These are phyloP conservation scores for Geotrichum citri-aurantii DNA, from an alignment of 1,139 yeast species.

Conservation along the genomic window DNA sequence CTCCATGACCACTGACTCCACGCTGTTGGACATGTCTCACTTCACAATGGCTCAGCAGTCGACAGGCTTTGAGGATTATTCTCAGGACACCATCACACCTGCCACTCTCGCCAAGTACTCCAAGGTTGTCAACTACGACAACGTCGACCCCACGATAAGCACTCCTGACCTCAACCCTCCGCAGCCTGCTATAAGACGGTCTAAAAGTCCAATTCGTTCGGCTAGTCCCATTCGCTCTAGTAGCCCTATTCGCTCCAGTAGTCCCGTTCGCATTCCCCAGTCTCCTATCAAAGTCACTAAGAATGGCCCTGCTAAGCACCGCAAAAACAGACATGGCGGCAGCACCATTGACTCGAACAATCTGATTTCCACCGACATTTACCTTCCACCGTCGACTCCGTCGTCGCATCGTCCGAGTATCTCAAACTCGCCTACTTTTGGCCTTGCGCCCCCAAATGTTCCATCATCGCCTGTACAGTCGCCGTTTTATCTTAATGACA, in stretches of 20 bases:
- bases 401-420: slow-evolving; percentile 11
- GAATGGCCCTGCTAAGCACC: slow-evolving; percentile 11
- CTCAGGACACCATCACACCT: slow-evolving; percentile 26
- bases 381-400: slow-evolving; percentile 21
- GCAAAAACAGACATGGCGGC: slow-evolving; percentile 16
- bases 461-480: slow-evolving; percentile 15
- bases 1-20: slow-evolving; percentile 1
- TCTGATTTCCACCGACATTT: slow-evolving; percentile 16
- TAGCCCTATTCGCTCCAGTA: slow-evolving; percentile 5
- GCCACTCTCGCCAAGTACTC: slow-evolving; percentile 30
- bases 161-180: slow-evolving; percentile 8
- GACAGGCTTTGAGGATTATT: slow-evolving; percentile 8
- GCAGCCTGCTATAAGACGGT: slow-evolving; percentile 10
- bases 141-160: not conserved
- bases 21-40: slow-evolving; percentile 12
- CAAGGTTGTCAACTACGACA: slow-evolving; percentile 20
- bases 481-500: slow-evolving; percentile 11
- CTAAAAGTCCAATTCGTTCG: slow-evolving; percentile 2
- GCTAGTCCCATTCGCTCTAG: slow-evolving; percentile 11
- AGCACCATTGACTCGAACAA: slow-evolving; percentile 15
- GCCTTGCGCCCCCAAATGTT: slow-evolving; percentile 1
- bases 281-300: slow-evolving; percentile 16
- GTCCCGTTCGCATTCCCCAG: slow-evolving; percentile 13
- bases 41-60: slow-evolving; percentile 14
- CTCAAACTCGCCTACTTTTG: slow-evolving; percentile 18